Evolutionary conservation across 169 alveolate genomes (phyloP), one percentile per base, ranked within the genome.

Genomic region (Plasmodium vivax): DNA sequence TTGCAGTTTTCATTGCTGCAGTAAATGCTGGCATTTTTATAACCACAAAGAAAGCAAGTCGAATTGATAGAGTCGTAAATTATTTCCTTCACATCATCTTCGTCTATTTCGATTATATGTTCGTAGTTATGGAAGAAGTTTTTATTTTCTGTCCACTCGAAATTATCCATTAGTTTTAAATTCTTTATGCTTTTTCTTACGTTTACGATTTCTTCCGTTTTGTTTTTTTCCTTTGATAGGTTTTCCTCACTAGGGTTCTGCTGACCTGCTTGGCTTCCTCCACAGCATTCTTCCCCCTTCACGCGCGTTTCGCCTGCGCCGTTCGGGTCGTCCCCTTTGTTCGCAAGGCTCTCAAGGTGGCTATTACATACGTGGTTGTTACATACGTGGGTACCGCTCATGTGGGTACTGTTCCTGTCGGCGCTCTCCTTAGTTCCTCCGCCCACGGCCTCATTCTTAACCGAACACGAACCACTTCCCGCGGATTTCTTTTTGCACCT

Each of bases 61-160:
- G 95, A 82, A n/a, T 81, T 58, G n/a, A 77, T 62, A 34, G 96
- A 85, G 30, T 80, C 91, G 51, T 79, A 93, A 38, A 93, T 91
- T 41, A 83, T 82, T 73, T 68, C 95, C 73, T 96, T 87, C 80
- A 96, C 96, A 12, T 87, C 82, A 6, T 84, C 84, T 72, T 96
- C 97, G 10, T 95, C 95, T 84, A 96, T 73, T 45, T 88, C 95
- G 14, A 96, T 95, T 38, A 95, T 95, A 72, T 95, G 95, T 87
- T 77, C 87, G 81, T 87, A 87, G 34, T 43, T 75, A 77, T 74
- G 80, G 68, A 75, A 87, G 68, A 54, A 75, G 38, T 85, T 73
- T 36, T 27, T 36, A 77, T 87, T 77, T 71, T 75, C 93, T 32
- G n/a, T 87, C 85, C 85, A 87, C 54, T 51, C 73, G 34, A 75